phyloP scores from a whole-genome alignment of 768 basidiomycete species.

The Naganishia onofrii region DNA sequence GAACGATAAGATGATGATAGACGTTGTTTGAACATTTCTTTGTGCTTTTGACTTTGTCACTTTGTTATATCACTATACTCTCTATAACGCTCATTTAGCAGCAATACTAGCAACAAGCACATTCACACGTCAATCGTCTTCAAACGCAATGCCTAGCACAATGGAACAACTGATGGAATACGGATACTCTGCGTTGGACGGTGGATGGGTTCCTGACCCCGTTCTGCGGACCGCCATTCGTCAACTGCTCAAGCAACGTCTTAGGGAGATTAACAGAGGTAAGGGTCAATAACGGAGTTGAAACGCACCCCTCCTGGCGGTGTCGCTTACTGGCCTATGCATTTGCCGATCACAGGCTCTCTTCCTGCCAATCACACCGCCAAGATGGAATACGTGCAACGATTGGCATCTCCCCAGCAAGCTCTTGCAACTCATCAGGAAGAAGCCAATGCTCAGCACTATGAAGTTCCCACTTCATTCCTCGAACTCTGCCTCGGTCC shows the following conservation, averaged over 20 bases:
- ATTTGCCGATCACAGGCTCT: too few species aligned
- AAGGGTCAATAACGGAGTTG: too few species aligned
- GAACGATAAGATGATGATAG: too few species aligned
- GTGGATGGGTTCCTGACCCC: slow-evolving; percentile 67
- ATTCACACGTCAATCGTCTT: too few species aligned
- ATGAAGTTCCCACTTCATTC: slow-evolving; percentile 62
- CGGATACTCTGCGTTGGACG: slow-evolving; percentile 44
- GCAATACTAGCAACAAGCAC: too few species aligned
- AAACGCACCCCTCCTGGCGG: too few species aligned
- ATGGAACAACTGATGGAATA: slow-evolving; percentile 40
- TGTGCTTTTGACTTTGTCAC: too few species aligned
- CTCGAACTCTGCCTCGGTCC: slow-evolving; percentile 67
- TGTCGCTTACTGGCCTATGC: too few species aligned
- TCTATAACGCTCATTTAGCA: too few species aligned
- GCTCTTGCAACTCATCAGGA: slow-evolving; percentile 64
- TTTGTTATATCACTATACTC: background rate
- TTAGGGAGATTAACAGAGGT: slow-evolving; percentile 64
- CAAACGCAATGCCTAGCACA: background rate
- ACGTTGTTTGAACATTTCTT: too few species aligned
- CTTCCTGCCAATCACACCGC: slow-evolving; percentile 63
- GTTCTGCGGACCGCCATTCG: slow-evolving; percentile 58
- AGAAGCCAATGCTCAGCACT: slow-evolving; percentile 73
- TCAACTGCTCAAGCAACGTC: slow-evolving; percentile 58
- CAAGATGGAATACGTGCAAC: slow-evolving; percentile 68
- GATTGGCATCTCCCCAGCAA: slow-evolving; percentile 55